A percentile compares a stretch with the other conserved stretches of the same genome.
Conservation (phyloP, 768 basidiomycete species). For the Gloeopeniophorella convolvens region DNA sequence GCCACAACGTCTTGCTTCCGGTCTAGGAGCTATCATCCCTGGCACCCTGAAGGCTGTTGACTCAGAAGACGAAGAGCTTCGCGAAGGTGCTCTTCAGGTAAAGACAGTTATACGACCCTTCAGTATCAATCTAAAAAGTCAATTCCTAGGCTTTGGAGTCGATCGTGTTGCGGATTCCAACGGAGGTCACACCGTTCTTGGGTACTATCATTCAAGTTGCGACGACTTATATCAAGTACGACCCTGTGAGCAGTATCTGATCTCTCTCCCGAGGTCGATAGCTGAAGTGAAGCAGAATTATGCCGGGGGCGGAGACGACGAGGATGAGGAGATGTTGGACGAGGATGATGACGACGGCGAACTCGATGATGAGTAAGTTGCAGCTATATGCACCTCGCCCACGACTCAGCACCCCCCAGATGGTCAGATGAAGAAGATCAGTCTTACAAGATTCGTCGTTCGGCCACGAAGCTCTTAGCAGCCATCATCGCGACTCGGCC, state of each 20-base stretch:
- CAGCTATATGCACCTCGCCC: conserved; percentile 7
- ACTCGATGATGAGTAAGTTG: conserved; percentile 66
- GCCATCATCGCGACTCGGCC: conserved; percentile 87
- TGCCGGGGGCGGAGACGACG: conserved; percentile 62
- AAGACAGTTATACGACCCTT: background rate
- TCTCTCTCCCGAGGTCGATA: background rate
- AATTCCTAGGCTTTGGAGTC: conserved; percentile 70
- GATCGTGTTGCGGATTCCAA: conserved; percentile 74
- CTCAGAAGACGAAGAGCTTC: conserved; percentile 75
- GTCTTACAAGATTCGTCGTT: conserved; percentile 94
- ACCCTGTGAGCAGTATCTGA: conserved; percentile 58
- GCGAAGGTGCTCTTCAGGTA: conserved; percentile 77
- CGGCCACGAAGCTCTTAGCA: conserved; percentile 83
- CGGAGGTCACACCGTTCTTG: conserved; percentile 72
- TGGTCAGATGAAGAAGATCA: conserved; percentile 98
- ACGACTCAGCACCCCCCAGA: conserved; percentile 33
- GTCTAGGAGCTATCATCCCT: conserved; percentile 58
- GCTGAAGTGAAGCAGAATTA: too few species aligned
- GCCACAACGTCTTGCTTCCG: conserved; percentile 56
- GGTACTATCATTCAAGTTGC: conserved; percentile 62
- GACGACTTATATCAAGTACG: conserved; percentile 79
- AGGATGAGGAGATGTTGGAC: conserved; percentile 54
- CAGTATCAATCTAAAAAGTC: background rate
- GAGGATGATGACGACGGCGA: conserved; percentile 76
- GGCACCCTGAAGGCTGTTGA: conserved; percentile 63